Conservation (phyloP, 352 stramenopile genomes). For the Pythium utonaiense region DNA sequence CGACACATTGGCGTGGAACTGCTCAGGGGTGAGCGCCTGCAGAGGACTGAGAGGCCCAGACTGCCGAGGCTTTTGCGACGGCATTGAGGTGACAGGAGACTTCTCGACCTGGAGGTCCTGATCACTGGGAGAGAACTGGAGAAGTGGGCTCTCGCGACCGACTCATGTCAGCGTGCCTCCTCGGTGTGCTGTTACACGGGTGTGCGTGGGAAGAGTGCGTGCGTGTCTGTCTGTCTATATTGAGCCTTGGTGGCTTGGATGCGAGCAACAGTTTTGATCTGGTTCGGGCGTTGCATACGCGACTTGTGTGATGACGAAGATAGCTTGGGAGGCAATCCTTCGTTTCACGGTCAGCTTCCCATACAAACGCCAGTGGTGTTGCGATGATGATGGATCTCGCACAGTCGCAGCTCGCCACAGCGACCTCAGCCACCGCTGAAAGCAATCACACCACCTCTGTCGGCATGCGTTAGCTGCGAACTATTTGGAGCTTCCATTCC, state of each 20-base stretch:
- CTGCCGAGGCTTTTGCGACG: conserved; percentile 1
- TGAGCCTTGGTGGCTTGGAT: too few species aligned
- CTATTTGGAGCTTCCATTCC: too few species aligned
- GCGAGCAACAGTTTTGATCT: too few species aligned
- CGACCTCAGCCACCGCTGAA: neutral
- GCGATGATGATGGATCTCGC: neutral
- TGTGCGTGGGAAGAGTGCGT: too few species aligned
- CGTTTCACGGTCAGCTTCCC: neutral
- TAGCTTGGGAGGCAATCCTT: too few species aligned
- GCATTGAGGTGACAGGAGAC: neutral
- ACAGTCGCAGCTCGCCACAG: neutral
- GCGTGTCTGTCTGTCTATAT: too few species aligned
- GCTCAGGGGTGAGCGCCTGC: conserved; percentile 21
- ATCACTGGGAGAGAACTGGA: neutral
- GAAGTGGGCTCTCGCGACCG: neutral
- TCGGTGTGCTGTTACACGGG: neutral
- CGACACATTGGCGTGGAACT: conserved; percentile 28
- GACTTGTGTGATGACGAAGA: too few species aligned
- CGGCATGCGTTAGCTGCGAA: too few species aligned
- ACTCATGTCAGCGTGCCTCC: too few species aligned
- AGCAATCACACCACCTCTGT: too few species aligned
- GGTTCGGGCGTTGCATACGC: too few species aligned
- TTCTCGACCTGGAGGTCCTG: neutral
- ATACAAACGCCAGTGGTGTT: neutral
- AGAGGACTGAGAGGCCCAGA: conserved; percentile 1